Evolutionary conservation across 139 green algal species (phyloP), one percentile per base, ranked within the genome.

Genomic region (Raphidocelis subcapitata): DNA sequence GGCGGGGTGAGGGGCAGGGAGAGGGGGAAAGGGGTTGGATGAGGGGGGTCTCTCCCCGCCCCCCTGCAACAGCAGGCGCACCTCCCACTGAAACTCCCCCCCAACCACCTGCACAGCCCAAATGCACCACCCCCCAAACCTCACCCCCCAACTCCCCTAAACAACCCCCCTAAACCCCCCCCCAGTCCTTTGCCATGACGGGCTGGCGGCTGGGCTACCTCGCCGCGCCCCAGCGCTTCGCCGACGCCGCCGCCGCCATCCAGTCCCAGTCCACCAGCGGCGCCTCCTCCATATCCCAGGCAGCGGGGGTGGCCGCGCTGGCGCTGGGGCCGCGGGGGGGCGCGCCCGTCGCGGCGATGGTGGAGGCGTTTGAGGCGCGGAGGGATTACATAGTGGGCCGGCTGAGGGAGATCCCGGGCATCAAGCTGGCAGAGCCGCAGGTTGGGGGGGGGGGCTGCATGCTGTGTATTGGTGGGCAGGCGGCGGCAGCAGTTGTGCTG

Each of bases 181-280:
- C 57, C 16, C 77, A 88, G 79, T 89, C 86, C 0, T 97, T 91
- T 72, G 88, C 90, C 52, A 95, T 96, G 90, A 94, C 89, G 4
- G 82, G 81, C 36, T 81, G 67, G 81, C 67, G 75, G 29, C 84
- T 99, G n/a, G 95, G 95, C 33, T 99, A 99, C 87, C 69, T 98
- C 26, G 95, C 95, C 0, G 95, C 92, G 1, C 95, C 95, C 0
- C 62, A 67, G 20, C 81, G 85, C 55, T 97, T 96, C 82, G 91
- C 92, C n/a, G 81, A 78, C 15, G 92, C 89, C 8, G 84, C 85
- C 32, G 88, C 85, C 12, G 80, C 85, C 69, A 95, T 98, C 54
- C 94, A 98, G 82, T 92, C 85, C 64, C 94, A 98, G 78, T 89
- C 77, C 76, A 99, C 95, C 32, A 95, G 86, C 24, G 94, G 90